A percentile compares a stretch with the other conserved stretches of the same genome.
These are phyloP conservation scores for Chaetomiaceae sp. DNA, from an alignment of 2,329 filamentous ascomycete species.

Conservation along the genomic window DNA sequence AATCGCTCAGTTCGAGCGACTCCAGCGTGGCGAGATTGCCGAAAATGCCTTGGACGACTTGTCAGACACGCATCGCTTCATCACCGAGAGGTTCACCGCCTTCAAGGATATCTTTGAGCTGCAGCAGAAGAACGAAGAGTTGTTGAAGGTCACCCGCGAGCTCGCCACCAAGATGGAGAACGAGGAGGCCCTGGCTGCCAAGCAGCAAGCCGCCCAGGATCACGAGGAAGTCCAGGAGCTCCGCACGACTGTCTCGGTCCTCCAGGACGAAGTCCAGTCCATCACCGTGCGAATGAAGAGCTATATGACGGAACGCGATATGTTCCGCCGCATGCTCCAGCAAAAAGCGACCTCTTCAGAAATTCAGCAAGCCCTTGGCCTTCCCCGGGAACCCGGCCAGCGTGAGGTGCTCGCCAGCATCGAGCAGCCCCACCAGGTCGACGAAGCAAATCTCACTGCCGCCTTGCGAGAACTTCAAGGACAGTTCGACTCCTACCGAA, in stretches of 20 bases:
- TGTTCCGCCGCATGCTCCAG: conserved; percentile 92
- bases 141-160: conserved; percentile 76
- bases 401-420: conserved; percentile 54
- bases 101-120: conserved; percentile 83
- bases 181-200: conserved; percentile 69
- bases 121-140: conserved; percentile 80
- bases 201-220: conserved; percentile 58
- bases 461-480: conserved; percentile 81
- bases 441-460: conserved; percentile 66
- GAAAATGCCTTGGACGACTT: conserved; percentile 68
- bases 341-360: conserved; percentile 60
- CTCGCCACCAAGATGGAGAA: conserved; percentile 88
- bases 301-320: conserved; percentile 92
- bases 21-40: conserved; percentile 69
- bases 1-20: conserved; percentile 67
- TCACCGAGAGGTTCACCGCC: conserved; percentile 81
- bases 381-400: conserved; percentile 57
- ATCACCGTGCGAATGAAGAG: conserved; percentile 82
- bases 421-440: conserved; percentile 51
- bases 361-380: conserved; percentile 64
- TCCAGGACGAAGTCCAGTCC: conserved; percentile 79
- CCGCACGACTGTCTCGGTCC: conserved; percentile 30
- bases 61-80: conserved; percentile 81
- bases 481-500: conserved; percentile 84
- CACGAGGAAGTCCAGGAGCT: conserved; percentile 65